Percentiles rank a stretch among this genome's conserved stretches.
phyloP scores from a whole-genome alignment of 129 eudicot genomes.

The Flaveria trinervia region DNA sequence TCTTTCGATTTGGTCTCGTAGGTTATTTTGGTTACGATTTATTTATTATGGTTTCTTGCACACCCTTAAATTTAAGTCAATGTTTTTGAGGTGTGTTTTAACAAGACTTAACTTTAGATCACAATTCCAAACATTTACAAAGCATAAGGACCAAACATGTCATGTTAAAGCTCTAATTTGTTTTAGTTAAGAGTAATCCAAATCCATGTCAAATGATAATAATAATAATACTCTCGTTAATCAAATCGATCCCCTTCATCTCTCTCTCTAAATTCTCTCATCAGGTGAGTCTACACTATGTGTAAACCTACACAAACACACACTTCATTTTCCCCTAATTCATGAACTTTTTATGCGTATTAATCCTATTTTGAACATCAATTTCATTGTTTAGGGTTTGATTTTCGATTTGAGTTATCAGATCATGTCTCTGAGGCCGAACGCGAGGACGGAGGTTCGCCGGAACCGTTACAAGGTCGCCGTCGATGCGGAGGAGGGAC shows the following conservation, averaged over 20 bases:
- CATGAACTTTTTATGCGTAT: slow-evolving; percentile 12
- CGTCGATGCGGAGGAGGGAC: slow-evolving; percentile 81
- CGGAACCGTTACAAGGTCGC: slow-evolving; percentile 82
- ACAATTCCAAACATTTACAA: background rate
- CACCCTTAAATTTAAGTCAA: too few species aligned
- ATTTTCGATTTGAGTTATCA: background rate
- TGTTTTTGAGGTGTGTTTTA: background rate
- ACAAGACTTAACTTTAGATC: background rate
- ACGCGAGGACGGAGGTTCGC: slow-evolving; percentile 67
- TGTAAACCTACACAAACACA: slow-evolving; percentile 1
- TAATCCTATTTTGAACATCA: slow-evolving; percentile 17
- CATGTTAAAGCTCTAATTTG: background rate
- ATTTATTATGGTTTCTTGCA: too few species aligned
- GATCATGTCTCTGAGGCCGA: slow-evolving; percentile 75
- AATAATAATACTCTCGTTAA: background rate
- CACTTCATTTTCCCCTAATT: slow-evolving; percentile 25
- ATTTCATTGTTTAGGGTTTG: slow-evolving; percentile 27
- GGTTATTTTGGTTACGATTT: too few species aligned
- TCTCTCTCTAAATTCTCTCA: slow-evolving; percentile 20
- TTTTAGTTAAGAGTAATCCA: background rate
- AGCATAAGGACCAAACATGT: background rate
- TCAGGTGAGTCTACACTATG: slow-evolving; percentile 26
- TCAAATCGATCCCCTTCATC: background rate
- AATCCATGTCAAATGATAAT: background rate
- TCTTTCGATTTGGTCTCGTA: too few species aligned